phyloP scores from a whole-genome alignment of 805 yeast genomes.

The Saccharomycodes ludwigii region DNA sequence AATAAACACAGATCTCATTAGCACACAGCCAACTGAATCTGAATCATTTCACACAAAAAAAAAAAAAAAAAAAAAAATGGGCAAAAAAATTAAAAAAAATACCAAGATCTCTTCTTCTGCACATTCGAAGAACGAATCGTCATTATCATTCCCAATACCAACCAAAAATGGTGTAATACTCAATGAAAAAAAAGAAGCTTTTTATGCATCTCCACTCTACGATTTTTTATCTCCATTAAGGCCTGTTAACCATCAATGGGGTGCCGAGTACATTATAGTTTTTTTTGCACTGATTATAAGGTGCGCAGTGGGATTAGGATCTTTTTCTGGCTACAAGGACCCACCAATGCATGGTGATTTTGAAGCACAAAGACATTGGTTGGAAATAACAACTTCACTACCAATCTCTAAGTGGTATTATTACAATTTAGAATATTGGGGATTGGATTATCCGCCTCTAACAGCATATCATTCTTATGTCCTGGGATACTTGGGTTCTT shows the following conservation, averaged over 20 bases:
- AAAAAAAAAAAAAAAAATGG: no score
- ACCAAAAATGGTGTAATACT: no score
- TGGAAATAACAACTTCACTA: conserved; percentile 73
- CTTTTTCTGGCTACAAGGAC: conserved; percentile 59
- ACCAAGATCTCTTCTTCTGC: no score
- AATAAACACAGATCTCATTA: no score
- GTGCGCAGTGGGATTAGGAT: conserved; percentile 80
- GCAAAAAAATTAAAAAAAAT: no score
- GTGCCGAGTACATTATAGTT: conserved; percentile 65
- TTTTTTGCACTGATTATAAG: conserved; percentile 65
- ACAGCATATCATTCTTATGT: conserved; percentile 89
- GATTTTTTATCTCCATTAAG: conserved; percentile 71
- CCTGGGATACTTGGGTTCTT: conserved; percentile 58
- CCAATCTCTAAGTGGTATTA: conserved; percentile 77
- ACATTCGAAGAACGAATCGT: no score
- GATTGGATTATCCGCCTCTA: conserved; percentile 92
- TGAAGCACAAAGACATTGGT: conserved; percentile 98
- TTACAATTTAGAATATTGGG: conserved; percentile 89
- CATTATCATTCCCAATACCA: no score
- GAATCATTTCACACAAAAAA: no score
- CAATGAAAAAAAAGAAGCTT: conserved; percentile 19
- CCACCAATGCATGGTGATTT: conserved; percentile 91
- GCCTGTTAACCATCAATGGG: conserved; percentile 82
- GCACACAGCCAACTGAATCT: no score
- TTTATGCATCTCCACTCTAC: conserved; percentile 54